Evolutionary conservation across 768 basidiomycete species (phyloP).

Genomic region (Panaeolus papilionaceus): DNA sequence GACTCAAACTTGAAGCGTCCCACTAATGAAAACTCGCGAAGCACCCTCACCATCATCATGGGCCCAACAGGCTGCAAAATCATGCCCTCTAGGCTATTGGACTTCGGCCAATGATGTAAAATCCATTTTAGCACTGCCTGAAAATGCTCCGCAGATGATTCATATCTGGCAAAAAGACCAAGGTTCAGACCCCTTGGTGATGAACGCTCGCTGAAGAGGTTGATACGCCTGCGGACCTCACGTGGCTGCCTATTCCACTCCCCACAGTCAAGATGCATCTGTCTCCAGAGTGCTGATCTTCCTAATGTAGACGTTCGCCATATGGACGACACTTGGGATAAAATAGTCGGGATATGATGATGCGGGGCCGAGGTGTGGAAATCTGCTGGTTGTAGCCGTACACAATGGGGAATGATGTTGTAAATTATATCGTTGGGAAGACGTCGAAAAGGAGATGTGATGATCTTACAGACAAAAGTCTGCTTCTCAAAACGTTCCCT

Average conservation of each 20-base stretch:
- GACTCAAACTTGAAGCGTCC: background rate
- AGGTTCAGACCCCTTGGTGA: background rate
- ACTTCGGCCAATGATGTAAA: background rate
- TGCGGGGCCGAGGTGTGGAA: background rate
- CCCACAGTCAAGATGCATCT: background rate
- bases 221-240: background rate
- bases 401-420: background rate
- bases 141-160: background rate
- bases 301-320: background rate
- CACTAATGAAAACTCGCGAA: background rate
- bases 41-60: background rate
- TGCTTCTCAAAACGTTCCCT: background rate
- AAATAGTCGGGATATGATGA: background rate
- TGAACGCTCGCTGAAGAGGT: background rate
- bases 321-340: background rate
- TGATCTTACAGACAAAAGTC: background rate
- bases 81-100: background rate
- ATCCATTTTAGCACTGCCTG: background rate
- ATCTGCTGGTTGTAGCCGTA: background rate
- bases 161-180: background rate
- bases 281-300: background rate
- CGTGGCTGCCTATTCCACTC: background rate
- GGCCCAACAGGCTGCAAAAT: background rate
- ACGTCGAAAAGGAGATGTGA: background rate
- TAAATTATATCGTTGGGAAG: background rate